Conservation (phyloP, 2,329 filamentous ascomycete genomes). For the Cladosporium sp. region DNA sequence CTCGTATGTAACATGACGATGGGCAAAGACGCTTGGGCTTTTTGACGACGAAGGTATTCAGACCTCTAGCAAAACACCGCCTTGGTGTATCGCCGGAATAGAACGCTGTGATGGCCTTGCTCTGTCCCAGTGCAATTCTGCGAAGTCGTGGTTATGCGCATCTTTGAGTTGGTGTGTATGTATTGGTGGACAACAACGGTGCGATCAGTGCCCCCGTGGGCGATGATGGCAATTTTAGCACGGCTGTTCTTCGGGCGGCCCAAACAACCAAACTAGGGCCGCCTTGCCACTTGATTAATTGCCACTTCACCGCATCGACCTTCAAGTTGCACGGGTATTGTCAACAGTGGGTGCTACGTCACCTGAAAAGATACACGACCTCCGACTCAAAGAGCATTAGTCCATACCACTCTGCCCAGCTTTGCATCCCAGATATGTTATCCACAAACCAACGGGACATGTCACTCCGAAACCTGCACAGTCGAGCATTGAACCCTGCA, state of each 20-base stretch:
- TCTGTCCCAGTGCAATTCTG: not conserved
- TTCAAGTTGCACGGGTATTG: no score
- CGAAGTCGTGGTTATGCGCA: not conserved
- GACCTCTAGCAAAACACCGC: not conserved
- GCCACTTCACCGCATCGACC: conserved; percentile 1
- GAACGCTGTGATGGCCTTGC: not conserved
- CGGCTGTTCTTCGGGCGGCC: not conserved
- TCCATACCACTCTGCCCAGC: not conserved
- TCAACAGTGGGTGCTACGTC: not conserved
- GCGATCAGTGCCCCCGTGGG: not conserved
- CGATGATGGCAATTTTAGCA: not conserved
- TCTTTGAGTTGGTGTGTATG: not conserved
- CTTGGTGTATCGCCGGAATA: not conserved
- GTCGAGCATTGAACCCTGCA: not conserved
- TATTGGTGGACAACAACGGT: not conserved
- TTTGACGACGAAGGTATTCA: not conserved
- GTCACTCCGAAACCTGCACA: not conserved
- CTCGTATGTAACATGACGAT: not conserved
- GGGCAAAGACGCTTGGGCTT: not conserved
- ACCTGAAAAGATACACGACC: not conserved
- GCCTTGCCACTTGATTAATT: conserved; percentile 3
- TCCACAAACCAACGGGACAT: not conserved
- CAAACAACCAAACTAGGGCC: not conserved
- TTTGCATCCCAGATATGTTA: not conserved
- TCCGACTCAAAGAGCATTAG: not conserved